Evolutionary conservation across 306 rosid species (phyloP).

Genomic region (Begonia masoniana): DNA sequence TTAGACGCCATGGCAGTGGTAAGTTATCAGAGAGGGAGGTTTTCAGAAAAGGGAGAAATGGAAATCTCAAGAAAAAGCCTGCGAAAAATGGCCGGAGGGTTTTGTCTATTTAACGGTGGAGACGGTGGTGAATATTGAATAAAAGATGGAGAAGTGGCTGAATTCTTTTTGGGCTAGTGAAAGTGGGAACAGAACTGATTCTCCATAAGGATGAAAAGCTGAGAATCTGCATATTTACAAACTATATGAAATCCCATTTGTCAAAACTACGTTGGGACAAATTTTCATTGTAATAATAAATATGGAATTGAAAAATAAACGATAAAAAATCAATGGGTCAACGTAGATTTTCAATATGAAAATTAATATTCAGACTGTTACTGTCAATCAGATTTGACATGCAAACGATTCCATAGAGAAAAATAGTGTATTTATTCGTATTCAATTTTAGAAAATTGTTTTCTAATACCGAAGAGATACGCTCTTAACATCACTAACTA

Average conservation of each 20-base stretch:
- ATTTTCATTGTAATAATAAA: too few species aligned
- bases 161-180: slow-evolving; percentile 25
- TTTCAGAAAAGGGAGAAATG: slow-evolving; percentile 9
- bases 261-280: too few species aligned
- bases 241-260: neutral
- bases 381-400: too few species aligned
- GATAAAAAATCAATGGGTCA: too few species aligned
- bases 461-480: too few species aligned
- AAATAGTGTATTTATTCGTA: too few species aligned
- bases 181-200: slow-evolving; percentile 68
- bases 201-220: slow-evolving; percentile 14
- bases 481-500: too few species aligned
- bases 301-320: too few species aligned
- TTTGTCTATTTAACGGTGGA: slow-evolving; percentile 37
- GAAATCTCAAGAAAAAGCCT: slow-evolving; percentile 4
- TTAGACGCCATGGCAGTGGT: slow-evolving; percentile 54
- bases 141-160: slow-evolving; percentile 6
- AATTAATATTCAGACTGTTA: too few species aligned
- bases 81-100: slow-evolving; percentile 4
- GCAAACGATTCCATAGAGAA: too few species aligned
- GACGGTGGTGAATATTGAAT: slow-evolving; percentile 5
- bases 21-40: neutral
- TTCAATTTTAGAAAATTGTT: too few species aligned
- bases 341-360: too few species aligned
- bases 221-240: neutral